phyloP scores from a whole-genome alignment of 192 early-diverging fungal species.

The Umbelopsis vinacea region DNA sequence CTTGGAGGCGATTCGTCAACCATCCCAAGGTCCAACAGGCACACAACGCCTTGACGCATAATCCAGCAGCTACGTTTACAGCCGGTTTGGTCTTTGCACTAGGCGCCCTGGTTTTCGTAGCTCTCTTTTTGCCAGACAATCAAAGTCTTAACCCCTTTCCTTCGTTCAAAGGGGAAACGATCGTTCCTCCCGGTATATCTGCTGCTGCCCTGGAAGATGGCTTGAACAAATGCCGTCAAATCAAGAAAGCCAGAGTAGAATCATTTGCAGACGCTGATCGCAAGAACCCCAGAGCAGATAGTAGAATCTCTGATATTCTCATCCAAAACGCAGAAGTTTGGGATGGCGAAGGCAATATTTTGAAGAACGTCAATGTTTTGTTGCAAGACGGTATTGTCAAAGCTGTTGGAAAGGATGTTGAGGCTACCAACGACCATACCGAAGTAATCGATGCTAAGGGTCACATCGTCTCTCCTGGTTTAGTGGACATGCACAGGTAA shows the following conservation, averaged over 20 bases:
- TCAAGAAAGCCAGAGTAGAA: neutral
- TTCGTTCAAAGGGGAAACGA: neutral
- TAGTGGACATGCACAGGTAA: slow-evolving; percentile 57
- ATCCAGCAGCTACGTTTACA: slow-evolving; percentile 6
- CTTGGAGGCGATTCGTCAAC: neutral
- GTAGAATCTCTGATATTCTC: neutral
- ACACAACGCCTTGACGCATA: neutral
- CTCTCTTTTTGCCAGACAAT: neutral
- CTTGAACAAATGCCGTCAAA: neutral
- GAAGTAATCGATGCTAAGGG: slow-evolving; percentile 56
- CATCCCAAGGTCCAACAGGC: neutral
- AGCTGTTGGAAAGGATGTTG: slow-evolving; percentile 29
- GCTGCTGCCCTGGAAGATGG: slow-evolving; percentile 11
- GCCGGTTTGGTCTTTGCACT: neutral
- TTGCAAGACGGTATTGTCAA: slow-evolving; percentile 47
- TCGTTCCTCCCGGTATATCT: slow-evolving; percentile 3
- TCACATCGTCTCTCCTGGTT: slow-evolving; percentile 58
- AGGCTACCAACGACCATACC: slow-evolving; percentile 1
- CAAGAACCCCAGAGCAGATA: slow-evolving; percentile 28
- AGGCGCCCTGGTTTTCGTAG: slow-evolving; percentile 1
- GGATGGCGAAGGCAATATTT: slow-evolving; percentile 37
- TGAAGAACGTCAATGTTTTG: slow-evolving; percentile 46
- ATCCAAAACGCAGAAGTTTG: slow-evolving; percentile 40
- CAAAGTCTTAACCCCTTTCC: neutral
- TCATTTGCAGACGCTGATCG: neutral